These are phyloP conservation scores for Haplosporangium gracile DNA, from an alignment of 192 early-diverging fungal genomes.

Conservation along the genomic window DNA sequence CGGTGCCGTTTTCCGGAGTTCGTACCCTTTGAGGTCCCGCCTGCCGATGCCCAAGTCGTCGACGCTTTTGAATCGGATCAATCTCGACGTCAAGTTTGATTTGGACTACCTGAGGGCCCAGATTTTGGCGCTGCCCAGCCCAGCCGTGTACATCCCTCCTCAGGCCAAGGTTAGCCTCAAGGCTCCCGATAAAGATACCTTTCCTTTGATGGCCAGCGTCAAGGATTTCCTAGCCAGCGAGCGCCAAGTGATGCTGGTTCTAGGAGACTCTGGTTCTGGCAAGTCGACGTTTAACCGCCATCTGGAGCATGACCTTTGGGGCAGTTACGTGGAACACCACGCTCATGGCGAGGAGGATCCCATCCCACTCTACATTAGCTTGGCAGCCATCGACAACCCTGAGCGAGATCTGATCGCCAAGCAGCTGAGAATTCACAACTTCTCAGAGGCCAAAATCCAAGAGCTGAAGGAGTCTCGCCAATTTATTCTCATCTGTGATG, in stretches of 20 bases:
- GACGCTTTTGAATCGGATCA: neutral
- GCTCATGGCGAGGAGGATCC: neutral
- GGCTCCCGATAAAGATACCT: neutral
- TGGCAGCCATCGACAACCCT: neutral
- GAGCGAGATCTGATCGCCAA: neutral
- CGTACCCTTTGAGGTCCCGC: neutral
- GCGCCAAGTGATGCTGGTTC: neutral
- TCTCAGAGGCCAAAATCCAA: neutral
- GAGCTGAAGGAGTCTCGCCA: neutral
- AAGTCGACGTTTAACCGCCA: neutral
- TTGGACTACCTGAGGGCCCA: neutral
- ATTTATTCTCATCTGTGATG: neutral
- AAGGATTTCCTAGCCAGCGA: neutral
- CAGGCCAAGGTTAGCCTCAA: neutral
- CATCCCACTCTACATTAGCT: neutral
- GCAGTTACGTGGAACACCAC: neutral
- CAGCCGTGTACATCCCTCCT: neutral
- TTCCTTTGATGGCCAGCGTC: neutral
- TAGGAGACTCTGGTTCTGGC: neutral
- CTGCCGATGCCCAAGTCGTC: neutral
- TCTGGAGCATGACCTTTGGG: neutral
- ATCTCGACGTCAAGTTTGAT: neutral
- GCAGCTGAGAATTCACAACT: neutral
- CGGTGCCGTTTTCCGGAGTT: neutral
- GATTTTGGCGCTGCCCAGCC: neutral